These are phyloP conservation scores for Tetrapisispora taiwanensis DNA, from an alignment of 805 yeast genomes.

Conservation along the genomic window DNA sequence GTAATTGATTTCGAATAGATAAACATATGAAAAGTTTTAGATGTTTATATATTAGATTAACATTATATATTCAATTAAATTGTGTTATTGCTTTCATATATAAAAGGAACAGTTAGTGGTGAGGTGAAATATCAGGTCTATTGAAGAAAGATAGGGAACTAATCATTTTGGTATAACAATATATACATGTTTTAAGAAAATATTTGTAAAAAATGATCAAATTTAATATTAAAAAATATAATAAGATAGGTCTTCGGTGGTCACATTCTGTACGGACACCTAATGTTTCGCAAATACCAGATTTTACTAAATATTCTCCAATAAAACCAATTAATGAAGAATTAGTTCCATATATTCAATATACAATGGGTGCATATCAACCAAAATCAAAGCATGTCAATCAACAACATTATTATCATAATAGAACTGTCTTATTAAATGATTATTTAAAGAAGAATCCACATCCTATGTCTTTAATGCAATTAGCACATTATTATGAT, in stretches of 20 bases:
- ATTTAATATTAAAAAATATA: neutral
- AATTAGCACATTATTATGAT: slow-evolving; percentile 82
- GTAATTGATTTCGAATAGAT: no score
- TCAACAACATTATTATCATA: slow-evolving; percentile 76
- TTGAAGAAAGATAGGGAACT: no score
- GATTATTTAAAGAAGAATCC: slow-evolving; percentile 43
- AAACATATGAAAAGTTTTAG: no score
- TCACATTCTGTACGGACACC: slow-evolving; percentile 13
- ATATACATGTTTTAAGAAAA: no score
- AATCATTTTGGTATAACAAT: no score
- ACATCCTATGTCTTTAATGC: slow-evolving; percentile 83
- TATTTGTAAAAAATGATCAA: no score
- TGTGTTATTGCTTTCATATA: no score
- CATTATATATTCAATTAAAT: no score
- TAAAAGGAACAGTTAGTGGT: no score
- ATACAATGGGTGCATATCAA: slow-evolving; percentile 32
- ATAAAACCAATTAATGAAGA: slow-evolving; percentile 25
- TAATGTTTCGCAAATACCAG: slow-evolving; percentile 25
- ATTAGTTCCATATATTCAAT: slow-evolving; percentile 29
- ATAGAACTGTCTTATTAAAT: slow-evolving; percentile 19
- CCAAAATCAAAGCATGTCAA: slow-evolving; percentile 38
- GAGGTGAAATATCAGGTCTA: no score
- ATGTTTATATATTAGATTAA: no score
- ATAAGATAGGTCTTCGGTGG: neutral
- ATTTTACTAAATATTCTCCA: slow-evolving; percentile 30